A percentile compares a stretch with the other conserved stretches of the same genome.
These are phyloP conservation scores for Paramecium sexaurelia DNA, from an alignment of 73 alveolate species.

Conservation along the genomic window DNA sequence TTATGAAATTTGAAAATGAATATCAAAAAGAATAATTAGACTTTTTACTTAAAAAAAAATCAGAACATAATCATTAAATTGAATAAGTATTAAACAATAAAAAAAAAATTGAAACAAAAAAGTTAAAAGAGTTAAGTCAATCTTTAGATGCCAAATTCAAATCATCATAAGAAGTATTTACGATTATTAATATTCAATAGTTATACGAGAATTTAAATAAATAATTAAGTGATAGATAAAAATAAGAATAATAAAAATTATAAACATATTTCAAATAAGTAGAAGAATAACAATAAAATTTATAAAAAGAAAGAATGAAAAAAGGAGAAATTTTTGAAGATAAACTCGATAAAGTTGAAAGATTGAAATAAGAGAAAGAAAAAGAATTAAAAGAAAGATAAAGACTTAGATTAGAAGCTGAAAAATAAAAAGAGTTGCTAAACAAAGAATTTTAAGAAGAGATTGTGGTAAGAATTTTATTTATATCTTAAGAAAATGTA, in stretches of 20 bases:
- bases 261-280: background rate
- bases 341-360: background rate
- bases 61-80: conserved; percentile 4
- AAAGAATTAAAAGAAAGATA: conserved; percentile 2
- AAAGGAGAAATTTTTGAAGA: conserved; percentile 31
- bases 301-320: background rate
- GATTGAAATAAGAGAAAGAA: conserved; percentile 11
- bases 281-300: background rate
- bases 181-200: background rate
- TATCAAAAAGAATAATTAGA: background rate
- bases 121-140: background rate
- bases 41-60: background rate
- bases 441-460: conserved; percentile 1
- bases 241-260: background rate
- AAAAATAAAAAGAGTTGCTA: background rate
- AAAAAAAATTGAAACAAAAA: background rate
- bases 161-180: background rate
- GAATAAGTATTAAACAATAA: background rate
- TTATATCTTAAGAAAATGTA: background rate
- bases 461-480: background rate
- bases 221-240: background rate
- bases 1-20: background rate
- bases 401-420: conserved; percentile 8
- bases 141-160: conserved; percentile 9
- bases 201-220: background rate